phyloP scores from a whole-genome alignment of 257 asterid species.

The Nicotiana attenuata region DNA sequence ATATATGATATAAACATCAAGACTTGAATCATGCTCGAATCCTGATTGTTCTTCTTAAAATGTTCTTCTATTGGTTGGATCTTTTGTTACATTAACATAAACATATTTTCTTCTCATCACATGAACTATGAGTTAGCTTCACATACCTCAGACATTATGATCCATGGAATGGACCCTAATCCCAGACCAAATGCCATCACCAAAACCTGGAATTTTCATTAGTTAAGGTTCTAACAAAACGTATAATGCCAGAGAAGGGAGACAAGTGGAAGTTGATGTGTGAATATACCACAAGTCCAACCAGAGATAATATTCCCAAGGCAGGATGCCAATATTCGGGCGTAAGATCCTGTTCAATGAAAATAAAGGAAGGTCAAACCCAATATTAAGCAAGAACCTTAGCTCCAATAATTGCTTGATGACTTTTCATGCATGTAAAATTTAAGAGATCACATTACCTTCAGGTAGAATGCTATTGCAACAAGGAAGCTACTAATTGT shows the following conservation, averaged over 20 bases:
- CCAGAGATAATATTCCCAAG: conserved; percentile 43
- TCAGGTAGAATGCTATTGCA: conserved; percentile 55
- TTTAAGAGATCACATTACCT: conserved; percentile 27
- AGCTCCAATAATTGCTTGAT: background rate
- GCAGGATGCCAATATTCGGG: conserved; percentile 34
- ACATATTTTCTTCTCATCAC: too few species aligned
- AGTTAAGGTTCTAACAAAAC: background rate
- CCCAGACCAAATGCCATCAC: conserved; percentile 75
- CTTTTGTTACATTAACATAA: too few species aligned
- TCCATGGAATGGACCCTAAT: conserved; percentile 83
- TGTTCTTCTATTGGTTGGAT: too few species aligned
- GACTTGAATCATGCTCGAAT: background rate
- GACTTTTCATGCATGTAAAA: background rate
- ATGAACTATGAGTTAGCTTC: background rate
- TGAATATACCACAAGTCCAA: conserved; percentile 63
- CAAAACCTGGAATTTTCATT: conserved; percentile 42
- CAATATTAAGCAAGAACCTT: background rate
- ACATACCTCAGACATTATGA: conserved; percentile 89
- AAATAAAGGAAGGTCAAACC: background rate
- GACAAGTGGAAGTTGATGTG: background rate
- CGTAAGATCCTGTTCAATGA: conserved; percentile 37
- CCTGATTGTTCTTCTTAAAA: background rate
- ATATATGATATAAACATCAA: background rate
- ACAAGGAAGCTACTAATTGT: conserved; percentile 61
- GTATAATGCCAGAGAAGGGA: background rate